Evolutionary conservation across 306 rosid genomes (phyloP), one percentile per base, ranked within the genome.

Genomic region (Pueraria montana): DNA sequence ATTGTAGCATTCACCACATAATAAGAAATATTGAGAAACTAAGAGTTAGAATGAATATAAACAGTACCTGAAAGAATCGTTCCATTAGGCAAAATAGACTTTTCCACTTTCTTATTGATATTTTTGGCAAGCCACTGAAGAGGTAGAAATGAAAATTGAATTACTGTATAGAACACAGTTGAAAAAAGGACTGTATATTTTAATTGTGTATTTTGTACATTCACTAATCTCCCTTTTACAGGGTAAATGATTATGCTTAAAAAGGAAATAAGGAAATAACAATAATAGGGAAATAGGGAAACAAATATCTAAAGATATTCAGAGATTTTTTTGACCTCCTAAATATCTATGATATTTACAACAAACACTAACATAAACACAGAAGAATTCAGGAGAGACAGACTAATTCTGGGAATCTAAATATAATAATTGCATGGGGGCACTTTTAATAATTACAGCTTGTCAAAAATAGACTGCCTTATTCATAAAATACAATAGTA

Each of bases 111-210:
- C 86, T 86, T 93, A 68, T 80, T 78, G 49, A 83, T 86, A 81
- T 89, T 93, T 88, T 89, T 96, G 17, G 91, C 81, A 79, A 93
- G 96, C 98, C 98, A 96, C 99, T 96, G 80, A 71, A 81, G 75
- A 79, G 58, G 82, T 32, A 88, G 52, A 74, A 76, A 73, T 72
- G 75, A 85, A 77, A 84, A 73, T 69, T 76, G 30, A 30, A 72
- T 81, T 62, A 79, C 43, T 62, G 79, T 30, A 82, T 20, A 80
- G 4, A 9, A 34, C 34, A 30, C 34, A 30, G 34, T 30, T 30
- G 34, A 30, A 30, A 30, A 30, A 30, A 2, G 4, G 34, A 30
- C 34, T 30, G 34, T 30, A 30, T 30, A 30, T 30, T 5, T 30
- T 30, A 4, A 30, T 30, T 30, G 34, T 30, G 3, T 30, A 30